Evolutionary conservation across 163 green algal species (phyloP), one percentile per base, ranked within the genome.

Genomic region (Chlamydomonas reinhardtii): DNA sequence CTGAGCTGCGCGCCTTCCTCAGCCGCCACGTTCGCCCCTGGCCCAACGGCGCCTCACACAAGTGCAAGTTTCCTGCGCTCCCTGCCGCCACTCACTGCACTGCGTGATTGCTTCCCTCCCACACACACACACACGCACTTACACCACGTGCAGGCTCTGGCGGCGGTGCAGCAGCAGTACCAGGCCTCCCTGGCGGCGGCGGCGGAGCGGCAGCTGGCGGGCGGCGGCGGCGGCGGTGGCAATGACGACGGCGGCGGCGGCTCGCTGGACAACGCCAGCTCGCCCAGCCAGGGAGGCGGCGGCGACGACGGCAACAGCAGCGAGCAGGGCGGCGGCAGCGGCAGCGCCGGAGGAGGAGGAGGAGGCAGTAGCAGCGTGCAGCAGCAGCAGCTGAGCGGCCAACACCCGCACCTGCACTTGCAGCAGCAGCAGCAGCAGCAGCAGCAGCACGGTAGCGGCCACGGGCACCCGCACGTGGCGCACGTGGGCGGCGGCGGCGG

Each of bases 161-260:
- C 79, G 24, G 32, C 32, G 0, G 79, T 85, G 32, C 79, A 78
- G 54, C 68, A 77, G 69, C 79, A 85, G 52, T 77, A 85, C 68
- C 68, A 78, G 79, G 52, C 71, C 31, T 54, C 72, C n/a, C 12
- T 84, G 64, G 27, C 37, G 77, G 43, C 62, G 43, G 27, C 54
- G 62, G 61, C 74, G 48, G 48, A 43, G 22, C 61, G 62, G 1
- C 76, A 62, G 0, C 62, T 64, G 8, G 76, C 73, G 24, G 25
- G 29, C 14, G 48, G 48, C 48, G 48, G 48, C 48, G 11, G 48
- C 48, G 48, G 48, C 14, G 5, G 9, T 14, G 48, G 48, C 48
- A 2, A 14, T 14, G 48, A 14, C 17, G 37, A 32, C 2, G 62
- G n/a, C 4, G 27, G 22, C 24, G 35, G 27, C 9, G 29, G 61